These are phyloP conservation scores for Miscanthus lutarioriparius DNA, from an alignment of 176 grass and related monocot genomes.

Conservation along the genomic window DNA sequence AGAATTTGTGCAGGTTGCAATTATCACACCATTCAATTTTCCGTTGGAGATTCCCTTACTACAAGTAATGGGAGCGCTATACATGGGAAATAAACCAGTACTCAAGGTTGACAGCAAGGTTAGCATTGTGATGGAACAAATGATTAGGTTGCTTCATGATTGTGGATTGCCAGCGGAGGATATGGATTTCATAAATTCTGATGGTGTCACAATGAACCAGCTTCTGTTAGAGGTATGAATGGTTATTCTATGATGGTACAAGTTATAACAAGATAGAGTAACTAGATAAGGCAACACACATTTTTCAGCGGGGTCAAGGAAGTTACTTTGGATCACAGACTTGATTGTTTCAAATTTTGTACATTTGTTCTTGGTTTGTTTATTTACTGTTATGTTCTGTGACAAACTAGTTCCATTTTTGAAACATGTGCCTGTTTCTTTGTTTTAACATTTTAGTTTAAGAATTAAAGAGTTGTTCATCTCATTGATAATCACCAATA, in stretches of 20 bases:
- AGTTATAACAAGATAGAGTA: slow-evolving; percentile 27
- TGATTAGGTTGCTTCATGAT: slow-evolving; percentile 82
- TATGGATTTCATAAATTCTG: slow-evolving; percentile 93
- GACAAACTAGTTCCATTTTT: slow-evolving; percentile 1
- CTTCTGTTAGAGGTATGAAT: slow-evolving; percentile 73
- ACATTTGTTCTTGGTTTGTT: background rate
- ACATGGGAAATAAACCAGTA: slow-evolving; percentile 97
- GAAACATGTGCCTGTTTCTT: background rate
- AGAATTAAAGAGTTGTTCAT: background rate
- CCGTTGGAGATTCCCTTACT: slow-evolving; percentile 90
- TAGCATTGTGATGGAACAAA: slow-evolving; percentile 99
- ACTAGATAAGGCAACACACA: background rate
- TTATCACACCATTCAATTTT: slow-evolving; percentile 98
- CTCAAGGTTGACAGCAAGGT: slow-evolving; percentile 99
- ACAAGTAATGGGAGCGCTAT: slow-evolving; percentile 97
- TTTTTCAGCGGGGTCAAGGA: background rate
- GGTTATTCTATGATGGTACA: background rate
- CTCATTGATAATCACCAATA: slow-evolving; percentile 3
- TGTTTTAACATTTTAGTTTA: background rate
- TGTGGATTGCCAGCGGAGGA: slow-evolving; percentile 90
- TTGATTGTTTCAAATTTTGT: background rate
- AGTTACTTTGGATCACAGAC: background rate
- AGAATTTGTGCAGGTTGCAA: slow-evolving; percentile 72
- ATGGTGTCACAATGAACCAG: slow-evolving; percentile 93
- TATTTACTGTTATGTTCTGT: background rate